Conservation (phyloP, 2,329 filamentous ascomycete genomes). For the Microdochium trichocladiopsis region DNA sequence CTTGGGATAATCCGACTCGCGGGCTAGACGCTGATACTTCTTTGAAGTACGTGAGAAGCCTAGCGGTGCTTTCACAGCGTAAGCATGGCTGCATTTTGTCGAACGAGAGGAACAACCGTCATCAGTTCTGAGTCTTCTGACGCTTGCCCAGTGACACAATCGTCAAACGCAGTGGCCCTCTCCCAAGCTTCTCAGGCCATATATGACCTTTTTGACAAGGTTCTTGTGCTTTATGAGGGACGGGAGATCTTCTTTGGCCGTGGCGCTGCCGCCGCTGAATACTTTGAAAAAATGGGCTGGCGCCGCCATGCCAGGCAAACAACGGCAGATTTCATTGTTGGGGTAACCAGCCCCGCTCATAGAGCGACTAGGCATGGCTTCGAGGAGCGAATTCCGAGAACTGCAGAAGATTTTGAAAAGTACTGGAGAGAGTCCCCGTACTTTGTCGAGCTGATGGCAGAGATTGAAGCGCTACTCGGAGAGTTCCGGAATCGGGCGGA, state of each 20-base stretch:
- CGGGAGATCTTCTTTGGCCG: slow-evolving; percentile 61
- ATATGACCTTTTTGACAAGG: slow-evolving; percentile 64
- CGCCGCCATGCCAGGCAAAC: slow-evolving; percentile 55
- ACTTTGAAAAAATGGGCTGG: slow-evolving; percentile 60
- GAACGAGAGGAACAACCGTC: neutral
- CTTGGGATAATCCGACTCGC: slow-evolving; percentile 62
- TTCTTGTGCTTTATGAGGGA: slow-evolving; percentile 59
- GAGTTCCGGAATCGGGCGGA: neutral
- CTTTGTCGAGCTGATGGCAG: neutral
- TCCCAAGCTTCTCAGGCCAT: slow-evolving; percentile 67
- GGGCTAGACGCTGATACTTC: slow-evolving; percentile 60
- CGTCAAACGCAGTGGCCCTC: slow-evolving; percentile 51
- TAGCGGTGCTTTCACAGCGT: neutral
- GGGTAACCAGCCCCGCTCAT: slow-evolving; percentile 61
- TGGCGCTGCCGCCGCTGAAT: slow-evolving; percentile 48
- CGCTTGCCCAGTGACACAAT: slow-evolving; percentile 39
- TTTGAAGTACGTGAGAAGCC: slow-evolving; percentile 37
- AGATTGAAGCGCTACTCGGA: neutral
- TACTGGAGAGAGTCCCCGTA: slow-evolving; percentile 8
- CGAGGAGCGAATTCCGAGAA: slow-evolving; percentile 35
- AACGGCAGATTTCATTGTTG: slow-evolving; percentile 58
- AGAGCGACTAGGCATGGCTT: slow-evolving; percentile 45
- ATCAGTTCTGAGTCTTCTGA: neutral
- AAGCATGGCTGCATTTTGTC: neutral
- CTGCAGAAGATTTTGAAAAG: slow-evolving; percentile 31